phyloP scores from a whole-genome alignment of 2,329 filamentous ascomycete genomes.

The Colletotrichum australisinense region DNA sequence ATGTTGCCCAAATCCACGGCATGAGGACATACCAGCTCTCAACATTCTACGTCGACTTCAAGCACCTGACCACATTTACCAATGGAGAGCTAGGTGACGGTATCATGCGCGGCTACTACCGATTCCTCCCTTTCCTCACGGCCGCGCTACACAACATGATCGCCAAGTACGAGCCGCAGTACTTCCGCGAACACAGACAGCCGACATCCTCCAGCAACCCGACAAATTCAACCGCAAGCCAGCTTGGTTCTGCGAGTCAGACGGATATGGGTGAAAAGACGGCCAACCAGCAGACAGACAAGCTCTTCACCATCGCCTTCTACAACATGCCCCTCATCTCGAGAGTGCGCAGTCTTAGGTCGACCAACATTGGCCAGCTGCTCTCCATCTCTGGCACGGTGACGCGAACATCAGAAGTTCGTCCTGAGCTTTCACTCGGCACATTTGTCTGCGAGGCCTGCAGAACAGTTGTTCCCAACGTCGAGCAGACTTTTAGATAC shows the following conservation, averaged over 20 bases:
- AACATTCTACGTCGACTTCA: slow-evolving; percentile 88
- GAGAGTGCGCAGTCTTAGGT: slow-evolving; percentile 85
- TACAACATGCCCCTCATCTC: slow-evolving; percentile 93
- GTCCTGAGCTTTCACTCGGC: slow-evolving; percentile 90
- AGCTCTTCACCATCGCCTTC: slow-evolving; percentile 92
- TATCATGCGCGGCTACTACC: slow-evolving; percentile 91
- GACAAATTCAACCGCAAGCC: slow-evolving; percentile 75
- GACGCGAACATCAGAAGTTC: slow-evolving; percentile 95
- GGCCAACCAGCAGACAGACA: slow-evolving; percentile 94
- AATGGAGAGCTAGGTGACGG: slow-evolving; percentile 87
- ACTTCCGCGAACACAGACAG: slow-evolving; percentile 93
- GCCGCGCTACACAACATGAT: slow-evolving; percentile 92
- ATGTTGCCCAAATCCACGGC: slow-evolving; percentile 84
- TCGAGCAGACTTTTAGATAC: slow-evolving; percentile 98
- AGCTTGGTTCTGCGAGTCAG: slow-evolving; percentile 70
- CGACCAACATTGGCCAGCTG: slow-evolving; percentile 90
- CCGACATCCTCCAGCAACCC: slow-evolving; percentile 80
- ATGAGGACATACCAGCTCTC: slow-evolving; percentile 81
- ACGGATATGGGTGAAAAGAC: slow-evolving; percentile 80
- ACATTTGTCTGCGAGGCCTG: slow-evolving; percentile 94
- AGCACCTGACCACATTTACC: slow-evolving; percentile 81
- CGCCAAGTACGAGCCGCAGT: slow-evolving; percentile 91
- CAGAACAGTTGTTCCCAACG: slow-evolving; percentile 84
- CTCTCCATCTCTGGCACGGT: slow-evolving; percentile 97
- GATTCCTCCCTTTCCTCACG: slow-evolving; percentile 92